Evolutionary conservation across 2,329 filamentous ascomycete genomes (phyloP).

Genomic region (Aspergillus sclerotialis): DNA sequence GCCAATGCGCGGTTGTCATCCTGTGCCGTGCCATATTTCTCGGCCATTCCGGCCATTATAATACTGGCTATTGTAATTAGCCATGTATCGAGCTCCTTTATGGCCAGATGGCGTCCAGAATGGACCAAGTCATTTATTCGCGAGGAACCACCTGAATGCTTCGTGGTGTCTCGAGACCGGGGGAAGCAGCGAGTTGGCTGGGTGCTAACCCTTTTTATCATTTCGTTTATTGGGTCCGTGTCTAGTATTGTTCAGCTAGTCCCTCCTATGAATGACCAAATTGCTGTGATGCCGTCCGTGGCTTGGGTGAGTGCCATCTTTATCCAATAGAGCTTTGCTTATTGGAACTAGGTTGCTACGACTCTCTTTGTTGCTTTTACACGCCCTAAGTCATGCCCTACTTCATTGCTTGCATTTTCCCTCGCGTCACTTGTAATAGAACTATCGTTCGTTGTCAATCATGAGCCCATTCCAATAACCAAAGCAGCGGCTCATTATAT

Average conservation of each 20-base stretch:
- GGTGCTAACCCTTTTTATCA: constrained; percentile 30
- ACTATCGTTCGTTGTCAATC: constrained; percentile 24
- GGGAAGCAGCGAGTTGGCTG: constrained; percentile 23
- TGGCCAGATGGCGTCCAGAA: constrained; percentile 30
- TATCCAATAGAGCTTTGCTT: constrained; percentile 9
- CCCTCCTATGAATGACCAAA: constrained; percentile 7
- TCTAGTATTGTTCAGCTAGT: constrained; percentile 25
- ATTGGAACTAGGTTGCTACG: constrained; percentile 24
- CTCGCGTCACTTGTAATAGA: constrained; percentile 26
- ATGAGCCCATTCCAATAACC: constrained; percentile 3
- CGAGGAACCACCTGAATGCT: constrained; percentile 27
- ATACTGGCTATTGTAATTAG: constrained; percentile 19
- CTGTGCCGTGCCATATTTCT: constrained; percentile 29
- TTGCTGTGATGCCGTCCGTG: constrained; percentile 19
- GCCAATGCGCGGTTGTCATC: constrained; percentile 26
- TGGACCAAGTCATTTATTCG: constrained; percentile 49
- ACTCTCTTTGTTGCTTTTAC: constrained; percentile 29
- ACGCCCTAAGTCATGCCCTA: constrained; percentile 36
- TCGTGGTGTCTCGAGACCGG: constrained; percentile 25
- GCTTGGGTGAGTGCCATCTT: constrained; percentile 30
- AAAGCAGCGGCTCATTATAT: constrained; percentile 17
- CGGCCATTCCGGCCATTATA: constrained; percentile 20
- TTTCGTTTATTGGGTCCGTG: constrained; percentile 31
- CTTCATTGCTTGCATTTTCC: constrained; percentile 32
- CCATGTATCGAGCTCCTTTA: constrained; percentile 19